These are phyloP conservation scores for Anastatica hierochuntica DNA, from an alignment of 345 rosid species.

Conservation along the genomic window DNA sequence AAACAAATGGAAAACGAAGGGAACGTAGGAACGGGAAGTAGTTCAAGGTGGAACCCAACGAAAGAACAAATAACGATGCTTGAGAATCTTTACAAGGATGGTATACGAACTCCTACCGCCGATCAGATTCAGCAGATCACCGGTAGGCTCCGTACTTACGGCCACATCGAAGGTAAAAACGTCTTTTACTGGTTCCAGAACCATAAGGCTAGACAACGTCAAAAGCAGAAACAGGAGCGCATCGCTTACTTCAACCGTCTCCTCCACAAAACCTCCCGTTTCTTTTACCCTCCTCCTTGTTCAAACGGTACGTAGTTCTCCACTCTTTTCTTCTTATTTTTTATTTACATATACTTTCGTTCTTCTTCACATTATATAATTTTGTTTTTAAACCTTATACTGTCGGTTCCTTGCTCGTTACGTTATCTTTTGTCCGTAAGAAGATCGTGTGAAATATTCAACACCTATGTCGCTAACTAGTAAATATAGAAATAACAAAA, in stretches of 20 bases:
- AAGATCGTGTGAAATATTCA: background rate
- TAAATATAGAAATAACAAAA: too few relatives aligned
- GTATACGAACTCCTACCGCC: conserved; percentile 78
- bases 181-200: conserved; percentile 98
- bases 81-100: conserved; percentile 62
- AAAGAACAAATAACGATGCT: conserved; percentile 70
- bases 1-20: conserved; percentile 18
- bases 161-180: conserved; percentile 97
- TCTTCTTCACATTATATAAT: background rate
- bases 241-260: conserved; percentile 43
- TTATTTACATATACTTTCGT: background rate
- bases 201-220: conserved; percentile 92
- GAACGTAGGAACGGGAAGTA: conserved; percentile 17
- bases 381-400: background rate
- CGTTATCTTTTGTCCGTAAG: background rate
- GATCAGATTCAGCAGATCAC: conserved; percentile 92
- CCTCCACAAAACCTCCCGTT: conserved; percentile 36
- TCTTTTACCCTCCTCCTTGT: conserved; percentile 30
- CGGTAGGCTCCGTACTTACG: conserved; percentile 49
- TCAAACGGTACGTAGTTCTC: conserved; percentile 41
- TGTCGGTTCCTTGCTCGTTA: background rate
- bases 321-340: background rate
- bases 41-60: conserved; percentile 90
- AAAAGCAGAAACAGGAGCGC: conserved; percentile 75
- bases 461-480: background rate